Base-by-base conservation (phyloP, 768 basidiomycete genomes). In the Termitomyces sp. region DNA sequence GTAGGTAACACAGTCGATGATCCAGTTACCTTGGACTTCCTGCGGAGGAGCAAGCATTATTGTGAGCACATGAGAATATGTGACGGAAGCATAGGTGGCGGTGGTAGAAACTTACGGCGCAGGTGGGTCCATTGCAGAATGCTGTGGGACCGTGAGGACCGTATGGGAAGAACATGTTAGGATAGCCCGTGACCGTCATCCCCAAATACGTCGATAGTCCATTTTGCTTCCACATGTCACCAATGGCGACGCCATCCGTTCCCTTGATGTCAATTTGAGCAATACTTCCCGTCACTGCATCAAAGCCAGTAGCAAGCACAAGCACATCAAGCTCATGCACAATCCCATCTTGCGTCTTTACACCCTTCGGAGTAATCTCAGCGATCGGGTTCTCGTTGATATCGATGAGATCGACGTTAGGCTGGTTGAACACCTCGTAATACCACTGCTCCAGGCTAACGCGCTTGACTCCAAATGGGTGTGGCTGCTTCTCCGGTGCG, bases 101-200 rank as follows among this genome's bases (percentile, higher is more conserved):
- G 23, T 23, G 23, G 23, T 23, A 23, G 2, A 23, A 37, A 15
- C 14, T 37, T 14, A 14, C 37, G 37, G 12, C 14, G 21, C 62
- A 64, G 3, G 62, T 67, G 0, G 67, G 67, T 2, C 66, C 66
- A 40, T 66, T 68, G 47, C 60, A 62, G 43, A 66, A 66, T 5
- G 63, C 66, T 1, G 66, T 67, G 3, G 67, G 66, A 19, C 56
- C 64, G 2, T 68, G 67, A 19, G 66, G 64, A 1, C 66, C 67
- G 50, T 67, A 67, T 19, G 58, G 53, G 59, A 66, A 67, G 58
- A 65, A 68, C 63, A 68, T 63, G 53, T 68, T 68, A 4, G 66
- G 67, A 52, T 55, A 68, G 19, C 58, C 53, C 1, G 62, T 51
- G 7, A 46, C 50, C 10, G 60, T 58, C 61, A 67, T 23, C 10